Conservation (phyloP, 805 yeast species). For the Sugiyamaella lignohabitans region DNA sequence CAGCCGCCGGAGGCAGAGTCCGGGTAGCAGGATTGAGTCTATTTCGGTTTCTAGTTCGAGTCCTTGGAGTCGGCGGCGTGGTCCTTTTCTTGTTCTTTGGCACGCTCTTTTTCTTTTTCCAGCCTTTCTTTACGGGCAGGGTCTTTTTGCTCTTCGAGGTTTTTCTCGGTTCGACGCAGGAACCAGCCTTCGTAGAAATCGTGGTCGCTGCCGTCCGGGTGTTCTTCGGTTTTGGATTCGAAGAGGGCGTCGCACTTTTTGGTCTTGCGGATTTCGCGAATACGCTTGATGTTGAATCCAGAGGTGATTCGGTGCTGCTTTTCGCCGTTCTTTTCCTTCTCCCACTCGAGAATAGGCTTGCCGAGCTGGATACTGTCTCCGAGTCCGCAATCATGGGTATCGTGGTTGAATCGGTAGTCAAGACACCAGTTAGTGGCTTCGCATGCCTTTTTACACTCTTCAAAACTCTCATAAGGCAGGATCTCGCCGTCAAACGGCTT, state of each 20-base stretch:
- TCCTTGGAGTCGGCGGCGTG: no score
- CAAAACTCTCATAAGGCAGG: constrained; percentile 15
- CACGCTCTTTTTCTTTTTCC: neutral
- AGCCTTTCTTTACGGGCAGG: neutral
- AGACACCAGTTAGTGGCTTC: constrained; percentile 9
- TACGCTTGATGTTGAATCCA: constrained; percentile 29
- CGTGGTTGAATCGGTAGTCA: constrained; percentile 9
- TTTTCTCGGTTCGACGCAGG: constrained; percentile 1
- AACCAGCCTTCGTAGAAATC: constrained; percentile 19
- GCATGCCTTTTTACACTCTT: constrained; percentile 15
- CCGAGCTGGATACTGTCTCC: constrained; percentile 9
- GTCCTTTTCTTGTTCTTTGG: neutral
- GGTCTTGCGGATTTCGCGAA: constrained; percentile 21
- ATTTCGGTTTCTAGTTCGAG: no score
- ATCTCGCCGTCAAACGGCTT: constrained; percentile 1
- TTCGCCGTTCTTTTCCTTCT: neutral
- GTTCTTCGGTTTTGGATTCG: constrained; percentile 6
- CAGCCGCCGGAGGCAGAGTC: no score
- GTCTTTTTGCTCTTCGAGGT: no score
- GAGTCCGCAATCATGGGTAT: constrained; percentile 6
- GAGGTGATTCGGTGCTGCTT: constrained; percentile 10
- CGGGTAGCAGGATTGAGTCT: no score
- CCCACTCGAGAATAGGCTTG: neutral
- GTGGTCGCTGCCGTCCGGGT: constrained; percentile 7
- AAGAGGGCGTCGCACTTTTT: constrained; percentile 21